Evolutionary conservation across 2,329 filamentous ascomycete species (phyloP), one percentile per base, ranked within the genome.

Genomic region (Ceratocystis diversiconidia): DNA sequence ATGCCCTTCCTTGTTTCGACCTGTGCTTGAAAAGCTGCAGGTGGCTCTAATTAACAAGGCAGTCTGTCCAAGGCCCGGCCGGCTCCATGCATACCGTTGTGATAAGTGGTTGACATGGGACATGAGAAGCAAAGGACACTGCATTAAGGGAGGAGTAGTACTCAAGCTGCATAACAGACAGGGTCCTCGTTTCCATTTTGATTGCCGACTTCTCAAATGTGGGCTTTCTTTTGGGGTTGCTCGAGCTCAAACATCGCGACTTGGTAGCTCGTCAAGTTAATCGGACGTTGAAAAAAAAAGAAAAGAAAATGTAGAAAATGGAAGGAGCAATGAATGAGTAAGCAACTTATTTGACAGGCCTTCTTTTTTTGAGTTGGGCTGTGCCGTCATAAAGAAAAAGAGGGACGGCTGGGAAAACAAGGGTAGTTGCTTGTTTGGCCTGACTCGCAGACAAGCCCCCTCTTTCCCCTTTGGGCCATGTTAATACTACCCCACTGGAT

Each of bases 11-110:
- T 15, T 55, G 43, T 61, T 44, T 50, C 41, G 44, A 44, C 41
- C 10, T 28, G 22, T 65, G 64, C 41, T 50, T 46, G 32, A 52
- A 48, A 65, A 62, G 61, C 64, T 65, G 59, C 59, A 62, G 22
- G 46, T 55, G 32, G 46, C 44, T 15, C 28, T 19, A 65, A 62
- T 62, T 62, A 48, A 62, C 25, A 59, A 41, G 28, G 55, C 55
- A 30, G 15, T 15, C 7, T 59, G 55, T n/a, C 17, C 55, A 36
- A 36, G 55, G 19, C 48, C 19, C 3, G 22, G 48, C 19, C 22
- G 22, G 48, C 25, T 52, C 48, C 19, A 25, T 52, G 48, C 48
- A 52, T 52, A 17, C 48, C 48, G 48, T 41, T 41, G 36, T 52
- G 48, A 25, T 52, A 5, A 52, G 48, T 25, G 48, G 22, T 28